Conservation (phyloP, 306 rosid species). For the Vachellia collinsii region DNA sequence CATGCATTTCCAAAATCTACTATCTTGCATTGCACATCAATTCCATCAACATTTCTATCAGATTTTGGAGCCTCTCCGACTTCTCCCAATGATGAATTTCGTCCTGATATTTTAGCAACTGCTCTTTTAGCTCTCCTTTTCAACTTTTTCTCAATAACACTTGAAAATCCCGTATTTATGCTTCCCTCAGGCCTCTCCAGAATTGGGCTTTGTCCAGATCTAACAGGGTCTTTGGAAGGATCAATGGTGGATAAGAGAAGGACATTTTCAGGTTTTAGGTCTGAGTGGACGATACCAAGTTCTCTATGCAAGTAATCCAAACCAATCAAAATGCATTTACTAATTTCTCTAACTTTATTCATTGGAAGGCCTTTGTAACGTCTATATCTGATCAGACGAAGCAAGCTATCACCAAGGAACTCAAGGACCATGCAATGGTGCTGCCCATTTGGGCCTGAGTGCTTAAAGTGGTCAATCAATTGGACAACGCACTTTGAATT, state of each 20-base stretch:
- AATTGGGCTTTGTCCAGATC: constrained; percentile 66
- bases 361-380: constrained; percentile 74
- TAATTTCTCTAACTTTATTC: constrained; percentile 80
- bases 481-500: constrained; percentile 70
- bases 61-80: constrained; percentile 50
- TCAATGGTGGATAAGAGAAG: constrained; percentile 82
- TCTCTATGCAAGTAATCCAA: constrained; percentile 93
- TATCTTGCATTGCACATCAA: constrained; percentile 89
- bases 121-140: constrained; percentile 93
- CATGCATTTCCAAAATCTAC: constrained; percentile 98
- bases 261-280: constrained; percentile 92
- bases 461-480: constrained; percentile 93
- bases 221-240: constrained; percentile 80
- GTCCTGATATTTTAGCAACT: constrained; percentile 79
- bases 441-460: constrained; percentile 92
- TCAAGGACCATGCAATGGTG: constrained; percentile 96
- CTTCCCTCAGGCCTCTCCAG: constrained; percentile 89
- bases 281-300: constrained; percentile 84
- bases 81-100: constrained; percentile 66
- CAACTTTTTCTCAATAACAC: constrained; percentile 74
- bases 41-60: constrained; percentile 67
- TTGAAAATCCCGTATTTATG: constrained; percentile 63
- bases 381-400: constrained; percentile 70
- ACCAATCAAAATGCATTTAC: constrained; percentile 78
- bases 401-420: constrained; percentile 94